A percentile compares a stretch with the other conserved stretches of the same genome.
Evolutionary conservation across 257 asterid genomes (phyloP).

Genomic region (Linderniella brevidens): DNA sequence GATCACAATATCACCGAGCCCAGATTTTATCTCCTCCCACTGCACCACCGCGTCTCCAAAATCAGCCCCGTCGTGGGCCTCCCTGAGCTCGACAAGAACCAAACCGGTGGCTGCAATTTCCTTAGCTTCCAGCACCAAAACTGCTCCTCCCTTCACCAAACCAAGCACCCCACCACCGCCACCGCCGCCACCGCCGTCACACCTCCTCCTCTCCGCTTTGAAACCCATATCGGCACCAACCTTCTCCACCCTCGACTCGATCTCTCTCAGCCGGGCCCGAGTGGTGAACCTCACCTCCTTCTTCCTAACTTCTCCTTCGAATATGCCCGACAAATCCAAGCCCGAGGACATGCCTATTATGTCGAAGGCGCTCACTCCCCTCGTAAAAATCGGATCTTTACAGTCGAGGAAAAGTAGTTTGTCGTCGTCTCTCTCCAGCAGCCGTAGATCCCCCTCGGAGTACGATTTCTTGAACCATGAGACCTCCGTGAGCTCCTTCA

Average conservation of each 20-base stretch:
- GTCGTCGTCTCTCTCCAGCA: conserved; percentile 4
- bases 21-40: conserved; percentile 51
- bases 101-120: conserved; percentile 28
- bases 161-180: conserved; percentile 31
- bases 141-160: conserved; percentile 37
- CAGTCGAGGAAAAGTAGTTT: conserved; percentile 15
- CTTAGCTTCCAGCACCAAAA: conserved; percentile 31
- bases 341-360: conserved; percentile 71
- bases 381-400: conserved; percentile 13
- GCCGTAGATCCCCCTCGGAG: conserved; percentile 16
- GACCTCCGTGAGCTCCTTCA: conserved; percentile 36
- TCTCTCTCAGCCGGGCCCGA: conserved; percentile 20
- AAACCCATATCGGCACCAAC: conserved; percentile 46
- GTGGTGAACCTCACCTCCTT: conserved; percentile 58
- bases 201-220: conserved; percentile 27
- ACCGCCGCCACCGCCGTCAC: too few relatives aligned
- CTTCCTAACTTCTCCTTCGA: conserved; percentile 28
- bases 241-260: conserved; percentile 39
- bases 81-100: conserved; percentile 62
- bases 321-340: conserved; percentile 49
- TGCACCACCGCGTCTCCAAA: conserved; percentile 28
- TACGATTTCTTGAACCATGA: conserved; percentile 55
- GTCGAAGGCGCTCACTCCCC: conserved; percentile 61
- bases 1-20: conserved; percentile 33
- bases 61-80: conserved; percentile 31